These are phyloP conservation scores for Apophysomyces elegans DNA, from an alignment of 371 early-diverging fungal genomes.

Conservation along the genomic window DNA sequence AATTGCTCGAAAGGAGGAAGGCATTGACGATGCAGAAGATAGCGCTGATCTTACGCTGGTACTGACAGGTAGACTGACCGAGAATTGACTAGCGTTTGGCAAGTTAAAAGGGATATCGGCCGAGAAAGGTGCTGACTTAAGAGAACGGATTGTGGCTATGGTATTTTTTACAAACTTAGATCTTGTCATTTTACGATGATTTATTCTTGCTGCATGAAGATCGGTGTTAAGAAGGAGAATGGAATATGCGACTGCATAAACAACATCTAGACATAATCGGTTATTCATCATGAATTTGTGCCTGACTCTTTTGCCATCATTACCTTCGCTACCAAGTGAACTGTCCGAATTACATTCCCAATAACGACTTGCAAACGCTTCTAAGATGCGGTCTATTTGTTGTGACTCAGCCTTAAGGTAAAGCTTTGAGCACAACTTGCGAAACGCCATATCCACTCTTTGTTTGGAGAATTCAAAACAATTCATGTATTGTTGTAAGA, in stretches of 20 bases:
- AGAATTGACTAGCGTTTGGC: not conserved
- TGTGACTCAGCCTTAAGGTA: conserved; percentile 91
- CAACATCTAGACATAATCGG: conserved; percentile 52
- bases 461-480: conserved; percentile 17
- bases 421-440: conserved; percentile 72
- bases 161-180: conserved; percentile 65
- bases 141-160: conserved; percentile 42
- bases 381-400: conserved; percentile 86
- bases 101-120: not conserved
- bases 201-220: conserved; percentile 77
- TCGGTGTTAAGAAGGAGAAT: conserved; percentile 92
- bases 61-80: conserved; percentile 9
- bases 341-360: conserved; percentile 77
- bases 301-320: not conserved
- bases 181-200: conserved; percentile 61
- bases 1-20: conserved; percentile 9
- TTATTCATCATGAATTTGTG: not conserved
- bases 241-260: conserved; percentile 86
- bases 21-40: conserved; percentile 14
- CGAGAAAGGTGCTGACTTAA: not conserved
- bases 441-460: conserved; percentile 25
- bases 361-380: conserved; percentile 78
- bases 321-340: conserved; percentile 51
- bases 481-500: conserved; percentile 20
- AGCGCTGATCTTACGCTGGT: conserved; percentile 17